A percentile compares a stretch with the other conserved stretches of the same genome.
These are phyloP conservation scores for Gelatoporia subvermispora DNA, from an alignment of 768 basidiomycete genomes.

Conservation along the genomic window DNA sequence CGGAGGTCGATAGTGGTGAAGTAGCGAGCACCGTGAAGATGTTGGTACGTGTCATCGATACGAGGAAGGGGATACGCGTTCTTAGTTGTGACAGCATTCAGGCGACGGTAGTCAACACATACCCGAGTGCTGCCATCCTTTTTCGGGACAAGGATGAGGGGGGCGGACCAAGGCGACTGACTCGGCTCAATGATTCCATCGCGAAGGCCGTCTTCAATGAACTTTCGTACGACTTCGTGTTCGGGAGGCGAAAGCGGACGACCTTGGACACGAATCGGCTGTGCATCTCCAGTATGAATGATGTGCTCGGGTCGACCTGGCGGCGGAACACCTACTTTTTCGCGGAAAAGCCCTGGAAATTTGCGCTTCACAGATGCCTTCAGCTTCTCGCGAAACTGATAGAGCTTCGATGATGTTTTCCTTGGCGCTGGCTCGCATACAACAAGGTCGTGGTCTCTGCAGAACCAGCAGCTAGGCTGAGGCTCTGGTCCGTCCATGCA, in stretches of 20 bases:
- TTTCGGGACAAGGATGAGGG: conserved; percentile 30
- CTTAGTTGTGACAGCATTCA: conserved; percentile 21
- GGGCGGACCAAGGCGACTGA: conserved; percentile 32
- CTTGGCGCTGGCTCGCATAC: no score
- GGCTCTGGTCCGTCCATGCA: no score
- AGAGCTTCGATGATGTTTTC: no score
- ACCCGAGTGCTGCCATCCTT: conserved; percentile 32
- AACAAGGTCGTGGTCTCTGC: no score
- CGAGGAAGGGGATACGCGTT: conserved; percentile 17
- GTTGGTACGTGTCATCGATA: conserved; percentile 13
- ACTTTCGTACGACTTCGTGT: no score
- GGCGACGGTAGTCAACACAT: conserved; percentile 29
- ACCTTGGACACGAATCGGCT: background rate
- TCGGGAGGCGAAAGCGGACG: no score
- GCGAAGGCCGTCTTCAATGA: conserved; percentile 23
- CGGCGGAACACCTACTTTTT: background rate
- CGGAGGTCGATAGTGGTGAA: conserved; percentile 34
- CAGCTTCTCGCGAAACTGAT: no score
- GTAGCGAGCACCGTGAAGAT: conserved; percentile 21
- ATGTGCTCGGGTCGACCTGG: background rate
- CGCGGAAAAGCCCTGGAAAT: background rate
- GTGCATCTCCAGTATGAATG: background rate
- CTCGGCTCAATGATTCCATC: conserved; percentile 37
- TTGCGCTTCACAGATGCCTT: background rate
- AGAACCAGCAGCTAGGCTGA: no score